A percentile compares a stretch with the other conserved stretches of the same genome.
These are phyloP conservation scores for Leishmania amazonensis DNA, from an alignment of 208 protist species.

Conservation along the genomic window DNA sequence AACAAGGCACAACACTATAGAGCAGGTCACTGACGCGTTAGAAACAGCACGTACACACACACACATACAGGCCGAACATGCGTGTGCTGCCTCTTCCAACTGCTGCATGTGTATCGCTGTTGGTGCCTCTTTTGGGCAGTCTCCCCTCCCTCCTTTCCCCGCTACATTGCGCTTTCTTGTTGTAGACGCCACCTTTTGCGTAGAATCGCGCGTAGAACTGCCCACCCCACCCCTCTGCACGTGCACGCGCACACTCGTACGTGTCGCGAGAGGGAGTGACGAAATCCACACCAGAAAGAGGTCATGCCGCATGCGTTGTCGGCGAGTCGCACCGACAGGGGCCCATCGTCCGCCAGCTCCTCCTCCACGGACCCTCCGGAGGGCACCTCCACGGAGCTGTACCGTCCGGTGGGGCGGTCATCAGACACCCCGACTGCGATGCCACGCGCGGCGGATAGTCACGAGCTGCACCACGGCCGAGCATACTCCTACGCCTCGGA, in stretches of 20 bases:
- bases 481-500: constrained; percentile 29
- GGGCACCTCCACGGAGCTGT: constrained; percentile 29
- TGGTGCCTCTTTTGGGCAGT: not conserved
- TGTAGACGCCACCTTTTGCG: not conserved
- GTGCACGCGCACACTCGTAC: not conserved
- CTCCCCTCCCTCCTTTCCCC: not conserved
- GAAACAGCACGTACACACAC: not conserved
- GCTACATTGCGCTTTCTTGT: not conserved
- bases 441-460: not conserved
- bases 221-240: not conserved
- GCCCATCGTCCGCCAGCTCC: constrained; percentile 8
- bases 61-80: not conserved
- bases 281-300: not conserved
- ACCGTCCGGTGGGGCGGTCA: constrained; percentile 1
- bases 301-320: not conserved
- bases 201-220: not conserved
- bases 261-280: not conserved
- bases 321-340: not conserved
- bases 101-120: not conserved
- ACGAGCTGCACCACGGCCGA: constrained; percentile 21
- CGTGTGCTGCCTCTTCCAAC: not conserved
- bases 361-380: constrained; percentile 26
- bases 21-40: not conserved
- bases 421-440: not conserved
- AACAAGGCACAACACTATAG: too few species aligned